These are phyloP conservation scores for Scedosporium dehoogii DNA, from an alignment of 2,329 filamentous ascomycete genomes.

Conservation along the genomic window DNA sequence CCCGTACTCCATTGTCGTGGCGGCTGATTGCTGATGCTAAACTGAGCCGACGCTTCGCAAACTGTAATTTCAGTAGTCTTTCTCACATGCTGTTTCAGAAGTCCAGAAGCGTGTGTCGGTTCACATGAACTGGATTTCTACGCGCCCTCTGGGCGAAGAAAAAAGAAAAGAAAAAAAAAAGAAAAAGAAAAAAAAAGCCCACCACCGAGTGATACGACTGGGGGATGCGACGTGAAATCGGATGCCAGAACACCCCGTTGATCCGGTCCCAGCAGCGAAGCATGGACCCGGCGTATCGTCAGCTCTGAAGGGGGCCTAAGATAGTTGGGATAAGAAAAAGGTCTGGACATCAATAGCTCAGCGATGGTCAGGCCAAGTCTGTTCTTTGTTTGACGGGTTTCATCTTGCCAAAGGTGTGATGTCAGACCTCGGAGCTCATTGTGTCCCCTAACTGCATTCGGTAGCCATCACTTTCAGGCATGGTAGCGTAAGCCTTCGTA, in stretches of 20 bases:
- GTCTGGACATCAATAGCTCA: background rate
- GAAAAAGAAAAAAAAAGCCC: no score
- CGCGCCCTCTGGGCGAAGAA: no score
- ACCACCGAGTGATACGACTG: background rate
- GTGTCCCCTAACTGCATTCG: background rate
- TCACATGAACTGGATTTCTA: background rate
- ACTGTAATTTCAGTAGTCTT: background rate
- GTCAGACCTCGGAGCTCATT: background rate
- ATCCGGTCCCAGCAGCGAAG: background rate
- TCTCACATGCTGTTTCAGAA: conserved; percentile 1
- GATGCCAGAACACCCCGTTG: background rate
- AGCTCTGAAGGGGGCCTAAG: no score
- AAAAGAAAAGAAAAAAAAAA: background rate
- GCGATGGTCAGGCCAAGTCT: background rate
- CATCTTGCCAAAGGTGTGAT: background rate
- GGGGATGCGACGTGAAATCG: background rate
- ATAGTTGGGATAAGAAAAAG: no score
- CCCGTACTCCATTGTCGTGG: background rate
- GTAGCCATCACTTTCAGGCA: background rate
- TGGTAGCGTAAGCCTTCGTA: background rate
- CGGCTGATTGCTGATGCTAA: background rate
- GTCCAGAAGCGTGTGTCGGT: background rate
- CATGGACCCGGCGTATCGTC: background rate
- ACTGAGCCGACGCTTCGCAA: background rate
- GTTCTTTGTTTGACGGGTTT: background rate